phyloP scores from a whole-genome alignment of 805 yeast genomes.

The Candida ponderosae region DNA sequence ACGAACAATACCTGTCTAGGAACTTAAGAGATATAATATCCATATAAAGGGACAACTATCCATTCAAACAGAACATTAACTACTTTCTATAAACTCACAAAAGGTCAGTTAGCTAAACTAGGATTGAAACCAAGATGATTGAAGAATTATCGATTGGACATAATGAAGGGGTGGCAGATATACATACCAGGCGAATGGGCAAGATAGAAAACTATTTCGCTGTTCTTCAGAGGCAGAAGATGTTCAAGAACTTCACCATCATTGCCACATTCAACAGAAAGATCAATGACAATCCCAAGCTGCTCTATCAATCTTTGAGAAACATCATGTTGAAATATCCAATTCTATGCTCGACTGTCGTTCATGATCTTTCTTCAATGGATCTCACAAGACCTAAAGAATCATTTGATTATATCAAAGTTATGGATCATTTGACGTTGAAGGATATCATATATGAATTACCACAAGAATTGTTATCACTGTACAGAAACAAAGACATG shows the following conservation, averaged over 20 bases:
- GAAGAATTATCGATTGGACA: no score
- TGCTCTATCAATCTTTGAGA: conserved; percentile 6
- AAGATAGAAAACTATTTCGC: conserved; percentile 16
- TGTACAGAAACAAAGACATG: conserved; percentile 3
- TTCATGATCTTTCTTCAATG: conserved; percentile 8
- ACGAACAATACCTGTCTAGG: no score
- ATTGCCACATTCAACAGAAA: conserved; percentile 6
- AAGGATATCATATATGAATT: conserved; percentile 8
- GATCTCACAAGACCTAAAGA: conserved; percentile 8
- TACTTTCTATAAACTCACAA: no score
- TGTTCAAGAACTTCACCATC: conserved; percentile 14
- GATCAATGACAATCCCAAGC: conserved; percentile 1
- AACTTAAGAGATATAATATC: no score
- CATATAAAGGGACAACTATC: no score
- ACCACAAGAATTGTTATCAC: conserved; percentile 1
- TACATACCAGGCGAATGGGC: conserved; percentile 10
- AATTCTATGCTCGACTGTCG: conserved; percentile 8
- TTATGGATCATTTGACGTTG: conserved; percentile 7
- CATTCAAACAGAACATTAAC: no score
- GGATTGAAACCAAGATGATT: no score
- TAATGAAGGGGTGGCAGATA: no score
- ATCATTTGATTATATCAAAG: conserved; percentile 12
- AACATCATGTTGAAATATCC: conserved; percentile 11
- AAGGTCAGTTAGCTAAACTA: no score
- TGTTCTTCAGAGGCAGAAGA: conserved; percentile 8